Percentiles rank a stretch among this genome's conserved stretches.
These are phyloP conservation scores for Aspergillus sp. DNA, from an alignment of 2,329 filamentous ascomycete genomes.

Conservation along the genomic window DNA sequence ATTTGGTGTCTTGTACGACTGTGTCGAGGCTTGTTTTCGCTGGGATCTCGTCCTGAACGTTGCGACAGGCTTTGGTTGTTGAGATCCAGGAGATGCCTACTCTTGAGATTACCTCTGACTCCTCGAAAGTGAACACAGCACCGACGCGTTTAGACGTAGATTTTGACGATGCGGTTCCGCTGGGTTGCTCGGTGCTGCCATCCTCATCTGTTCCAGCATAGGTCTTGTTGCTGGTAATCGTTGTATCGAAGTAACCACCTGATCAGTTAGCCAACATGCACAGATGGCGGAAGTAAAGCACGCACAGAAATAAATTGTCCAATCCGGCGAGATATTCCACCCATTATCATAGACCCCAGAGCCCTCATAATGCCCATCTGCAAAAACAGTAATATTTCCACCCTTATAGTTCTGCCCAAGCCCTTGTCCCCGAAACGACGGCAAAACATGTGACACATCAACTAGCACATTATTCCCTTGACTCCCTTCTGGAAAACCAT, in stretches of 20 bases:
- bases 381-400: slow-evolving; percentile 50
- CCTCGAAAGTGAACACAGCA: slow-evolving; percentile 48
- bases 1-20: slow-evolving; percentile 44
- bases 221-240: slow-evolving; percentile 22
- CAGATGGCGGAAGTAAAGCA: not conserved
- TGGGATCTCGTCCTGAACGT: slow-evolving; percentile 53
- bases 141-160: slow-evolving; percentile 41
- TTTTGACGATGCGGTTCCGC: slow-evolving; percentile 29
- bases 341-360: slow-evolving; percentile 59
- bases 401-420: slow-evolving; percentile 57
- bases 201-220: slow-evolving; percentile 21
- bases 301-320: slow-evolving; percentile 26
- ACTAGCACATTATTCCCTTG: slow-evolving; percentile 49
- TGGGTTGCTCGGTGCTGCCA: slow-evolving; percentile 23
- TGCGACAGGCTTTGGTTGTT: slow-evolving; percentile 51
- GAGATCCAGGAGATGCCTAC: slow-evolving; percentile 67
- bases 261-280: slow-evolving; percentile 29
- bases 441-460: slow-evolving; percentile 60
- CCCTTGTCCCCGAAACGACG: slow-evolving; percentile 54
- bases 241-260: slow-evolving; percentile 54
- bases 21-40: slow-evolving; percentile 35
- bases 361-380: slow-evolving; percentile 52
- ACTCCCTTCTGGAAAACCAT: slow-evolving; percentile 47
- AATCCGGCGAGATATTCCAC: slow-evolving; percentile 58
- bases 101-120: slow-evolving; percentile 45